These are phyloP conservation scores for Backusella luteola DNA, from an alignment of 192 early-diverging fungal genomes.

Conservation along the genomic window DNA sequence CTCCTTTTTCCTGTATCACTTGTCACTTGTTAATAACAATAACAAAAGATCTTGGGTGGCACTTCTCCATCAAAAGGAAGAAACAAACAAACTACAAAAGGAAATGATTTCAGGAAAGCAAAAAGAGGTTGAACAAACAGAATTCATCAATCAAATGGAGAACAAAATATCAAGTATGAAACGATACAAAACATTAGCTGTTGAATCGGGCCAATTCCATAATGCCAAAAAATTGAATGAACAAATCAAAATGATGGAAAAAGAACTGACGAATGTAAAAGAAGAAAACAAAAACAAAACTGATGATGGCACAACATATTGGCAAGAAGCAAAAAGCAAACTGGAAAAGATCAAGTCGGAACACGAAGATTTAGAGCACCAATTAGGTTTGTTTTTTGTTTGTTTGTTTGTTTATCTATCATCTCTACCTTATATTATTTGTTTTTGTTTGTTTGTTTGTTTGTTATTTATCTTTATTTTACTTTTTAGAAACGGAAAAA, in stretches of 20 bases:
- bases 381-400: not conserved
- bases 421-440: not conserved
- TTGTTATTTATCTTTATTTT: not conserved
- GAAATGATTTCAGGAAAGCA: not conserved
- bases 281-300: not conserved
- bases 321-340: constrained; percentile 14
- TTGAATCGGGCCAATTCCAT: not conserved
- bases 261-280: not conserved
- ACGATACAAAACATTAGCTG: not conserved
- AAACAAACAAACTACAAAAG: not conserved
- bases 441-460: not conserved
- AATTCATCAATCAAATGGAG: not conserved
- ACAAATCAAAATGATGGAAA: constrained; percentile 9
- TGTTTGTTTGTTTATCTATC: not conserved
- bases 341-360: not conserved
- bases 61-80: not conserved
- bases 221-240: not conserved
- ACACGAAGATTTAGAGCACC: not conserved
- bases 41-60: constrained; percentile 3
- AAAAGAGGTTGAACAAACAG: not conserved
- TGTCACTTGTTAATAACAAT: not conserved
- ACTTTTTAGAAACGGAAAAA: not conserved
- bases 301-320: not conserved
- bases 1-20: too few species aligned
- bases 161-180: not conserved